phyloP scores from a whole-genome alignment of 495 filamentous ascomycete genomes.

The Astrothelium subdiscretum region DNA sequence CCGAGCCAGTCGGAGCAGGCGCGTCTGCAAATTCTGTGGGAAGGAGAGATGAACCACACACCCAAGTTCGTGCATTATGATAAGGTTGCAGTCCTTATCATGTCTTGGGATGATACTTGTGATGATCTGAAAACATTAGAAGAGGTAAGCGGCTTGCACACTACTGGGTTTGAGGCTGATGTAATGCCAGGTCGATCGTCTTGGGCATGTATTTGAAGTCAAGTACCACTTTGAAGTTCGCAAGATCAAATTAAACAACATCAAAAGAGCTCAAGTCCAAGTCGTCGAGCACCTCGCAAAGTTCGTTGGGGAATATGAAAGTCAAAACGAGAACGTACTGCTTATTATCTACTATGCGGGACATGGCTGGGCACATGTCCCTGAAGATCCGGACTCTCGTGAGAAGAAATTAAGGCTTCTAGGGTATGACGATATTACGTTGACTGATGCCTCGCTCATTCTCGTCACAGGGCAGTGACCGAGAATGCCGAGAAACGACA shows the following conservation, averaged over 20 bases:
- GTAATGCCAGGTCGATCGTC: neutral
- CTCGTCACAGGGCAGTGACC: neutral
- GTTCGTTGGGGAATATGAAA: constrained; percentile 5
- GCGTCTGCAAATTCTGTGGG: neutral
- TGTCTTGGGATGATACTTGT: neutral
- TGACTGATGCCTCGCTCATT: neutral
- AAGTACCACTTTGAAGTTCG: neutral
- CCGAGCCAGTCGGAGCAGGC: neutral
- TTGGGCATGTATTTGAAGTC: neutral
- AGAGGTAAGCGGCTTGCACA: neutral
- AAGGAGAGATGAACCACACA: neutral
- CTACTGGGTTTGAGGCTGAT: no score
- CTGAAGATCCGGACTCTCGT: neutral
- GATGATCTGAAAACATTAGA: neutral
- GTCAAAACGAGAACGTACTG: constrained; percentile 3
- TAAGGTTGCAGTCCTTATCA: neutral
- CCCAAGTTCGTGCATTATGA: neutral
- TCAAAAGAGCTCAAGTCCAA: neutral
- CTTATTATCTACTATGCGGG: constrained; percentile 18
- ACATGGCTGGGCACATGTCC: constrained; percentile 8
- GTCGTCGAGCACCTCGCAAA: constrained; percentile 1
- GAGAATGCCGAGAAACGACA: neutral
- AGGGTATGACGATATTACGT: neutral
- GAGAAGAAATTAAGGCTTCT: neutral
- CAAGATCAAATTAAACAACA: neutral